These are phyloP conservation scores for Cryptococcus neoformans DNA, from an alignment of 1,284 basidiomycete species.

Conservation along the genomic window DNA sequence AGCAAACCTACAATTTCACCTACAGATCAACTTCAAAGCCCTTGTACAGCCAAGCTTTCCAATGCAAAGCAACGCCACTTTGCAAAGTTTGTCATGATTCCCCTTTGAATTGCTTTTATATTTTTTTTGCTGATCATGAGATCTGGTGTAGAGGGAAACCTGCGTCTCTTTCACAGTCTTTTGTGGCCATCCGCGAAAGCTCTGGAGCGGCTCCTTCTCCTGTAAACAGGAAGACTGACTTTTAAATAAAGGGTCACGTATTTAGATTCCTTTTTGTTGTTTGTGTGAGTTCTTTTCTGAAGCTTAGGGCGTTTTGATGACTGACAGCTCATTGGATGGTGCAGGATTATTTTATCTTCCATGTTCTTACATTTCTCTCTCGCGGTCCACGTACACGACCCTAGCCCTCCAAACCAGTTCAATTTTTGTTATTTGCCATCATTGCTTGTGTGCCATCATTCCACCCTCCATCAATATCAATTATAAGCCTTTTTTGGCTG, in stretches of 20 bases:
- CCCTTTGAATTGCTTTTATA: background rate
- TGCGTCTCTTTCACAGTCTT: slow-evolving; percentile 31
- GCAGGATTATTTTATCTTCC: too few relatives aligned
- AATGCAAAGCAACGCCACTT: slow-evolving; percentile 91
- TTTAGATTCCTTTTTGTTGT: slow-evolving; percentile 5
- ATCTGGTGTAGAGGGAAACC: slow-evolving; percentile 23
- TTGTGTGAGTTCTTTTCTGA: slow-evolving; percentile 9
- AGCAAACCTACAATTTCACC: slow-evolving; percentile 84
- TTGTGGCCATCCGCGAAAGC: slow-evolving; percentile 24
- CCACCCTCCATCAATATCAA: too few relatives aligned
- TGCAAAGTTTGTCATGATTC: slow-evolving; percentile 55
- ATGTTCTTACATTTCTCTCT: too few relatives aligned
- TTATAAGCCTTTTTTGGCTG: too few relatives aligned
- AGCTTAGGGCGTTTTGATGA: too few relatives aligned
- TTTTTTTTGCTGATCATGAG: slow-evolving; percentile 8
- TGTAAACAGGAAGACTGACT: slow-evolving; percentile 7
- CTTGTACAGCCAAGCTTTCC: slow-evolving; percentile 81
- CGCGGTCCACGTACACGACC: too few relatives aligned
- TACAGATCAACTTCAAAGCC: slow-evolving; percentile 89
- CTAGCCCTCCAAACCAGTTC: too few relatives aligned
- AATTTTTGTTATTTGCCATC: too few relatives aligned
- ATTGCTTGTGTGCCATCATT: too few relatives aligned
- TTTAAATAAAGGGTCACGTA: background rate
- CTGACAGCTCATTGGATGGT: too few relatives aligned
- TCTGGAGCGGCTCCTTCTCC: slow-evolving; percentile 5